Base-by-base conservation (phyloP, 352 stramenopile species). In the Globisporangium recalcitrans region DNA sequence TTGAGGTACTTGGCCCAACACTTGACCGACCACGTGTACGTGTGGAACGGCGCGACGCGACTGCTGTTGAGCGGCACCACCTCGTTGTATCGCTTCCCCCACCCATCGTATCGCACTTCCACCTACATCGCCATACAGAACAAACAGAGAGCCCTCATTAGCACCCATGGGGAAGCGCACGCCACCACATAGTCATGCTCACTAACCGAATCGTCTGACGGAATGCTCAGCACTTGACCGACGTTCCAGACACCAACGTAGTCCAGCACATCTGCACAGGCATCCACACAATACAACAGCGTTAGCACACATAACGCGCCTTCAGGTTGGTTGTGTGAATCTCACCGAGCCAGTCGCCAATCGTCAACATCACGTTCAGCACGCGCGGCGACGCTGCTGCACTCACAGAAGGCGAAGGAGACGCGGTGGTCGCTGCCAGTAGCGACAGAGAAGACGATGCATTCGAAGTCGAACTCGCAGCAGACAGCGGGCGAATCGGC, bases 1-100 rank as follows among this genome's bases (percentile, higher is more conserved):
- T 93, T 93, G 16, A 79, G 70, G 64, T 89, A 93, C 58, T 87
- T 90, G 51, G 83, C 80, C 84, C 84, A 93, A 60, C 81, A 88
- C 61, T 91, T 91, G 63, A 91, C 81, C 8, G 69, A 63, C 80
- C 73, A 90, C 51, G 84, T 93, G 59, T 84, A 93, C 32, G 81
- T 89, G 56, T 93, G 76, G 63, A 81, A 91, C 8, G 84, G 84
- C 9, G 81, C 84, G 19, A 91, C 75, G 14, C 82, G 78, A 32
- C 76, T 62, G 61, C 77, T 80, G 59, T 88, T 70, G 22, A 91
- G 52, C 9, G 36, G 49, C 31, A 91, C 70, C 29, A 88, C 64
- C 51, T 93, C 83, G 60, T 91, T 73, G 56, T 77, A 91, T 32
- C 78, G 68, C 0, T 62, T 4, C 0, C 61, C 60, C 83, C 83